phyloP scores from a whole-genome alignment of 2,329 filamentous ascomycete species.

The Aspergillus fijiensis region DNA sequence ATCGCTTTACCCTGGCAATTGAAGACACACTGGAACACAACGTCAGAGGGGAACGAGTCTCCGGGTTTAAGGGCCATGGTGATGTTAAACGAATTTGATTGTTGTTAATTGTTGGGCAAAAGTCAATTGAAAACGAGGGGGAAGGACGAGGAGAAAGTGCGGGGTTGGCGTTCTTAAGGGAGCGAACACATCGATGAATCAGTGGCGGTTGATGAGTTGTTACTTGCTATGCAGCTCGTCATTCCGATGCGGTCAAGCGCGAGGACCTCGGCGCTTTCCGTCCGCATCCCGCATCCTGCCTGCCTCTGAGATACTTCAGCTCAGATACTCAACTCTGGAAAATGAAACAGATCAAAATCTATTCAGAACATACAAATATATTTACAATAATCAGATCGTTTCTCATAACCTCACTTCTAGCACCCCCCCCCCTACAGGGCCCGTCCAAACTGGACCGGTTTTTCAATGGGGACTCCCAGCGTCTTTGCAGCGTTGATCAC shows the following conservation, averaged over 20 bases:
- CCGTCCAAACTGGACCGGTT: conserved; percentile 49
- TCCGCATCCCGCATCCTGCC: not conserved
- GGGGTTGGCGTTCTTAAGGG: not conserved
- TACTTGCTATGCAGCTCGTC: not conserved
- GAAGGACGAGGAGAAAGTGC: not conserved
- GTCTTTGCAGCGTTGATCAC: conserved; percentile 53
- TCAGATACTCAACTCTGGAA: not conserved
- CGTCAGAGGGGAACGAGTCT: conserved; percentile 75
- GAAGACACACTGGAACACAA: conserved; percentile 66
- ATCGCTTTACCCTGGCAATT: too few species aligned
- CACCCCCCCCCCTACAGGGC: conserved; percentile 10
- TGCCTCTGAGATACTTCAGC: not conserved
- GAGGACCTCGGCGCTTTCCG: not conserved
- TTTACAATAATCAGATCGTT: not conserved
- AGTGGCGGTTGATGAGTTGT: too few species aligned
- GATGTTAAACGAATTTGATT: not conserved
- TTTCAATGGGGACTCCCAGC: conserved; percentile 49
- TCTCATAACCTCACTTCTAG: not conserved
- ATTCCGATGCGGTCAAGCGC: not conserved
- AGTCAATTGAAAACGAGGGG: not conserved
- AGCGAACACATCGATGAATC: not conserved
- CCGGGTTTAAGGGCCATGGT: conserved; percentile 65
- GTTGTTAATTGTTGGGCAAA: not conserved
- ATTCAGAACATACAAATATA: not conserved
- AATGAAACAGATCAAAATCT: not conserved